Evolutionary conservation across 805 yeast genomes (phyloP).

Genomic region (Ogataea pini): DNA sequence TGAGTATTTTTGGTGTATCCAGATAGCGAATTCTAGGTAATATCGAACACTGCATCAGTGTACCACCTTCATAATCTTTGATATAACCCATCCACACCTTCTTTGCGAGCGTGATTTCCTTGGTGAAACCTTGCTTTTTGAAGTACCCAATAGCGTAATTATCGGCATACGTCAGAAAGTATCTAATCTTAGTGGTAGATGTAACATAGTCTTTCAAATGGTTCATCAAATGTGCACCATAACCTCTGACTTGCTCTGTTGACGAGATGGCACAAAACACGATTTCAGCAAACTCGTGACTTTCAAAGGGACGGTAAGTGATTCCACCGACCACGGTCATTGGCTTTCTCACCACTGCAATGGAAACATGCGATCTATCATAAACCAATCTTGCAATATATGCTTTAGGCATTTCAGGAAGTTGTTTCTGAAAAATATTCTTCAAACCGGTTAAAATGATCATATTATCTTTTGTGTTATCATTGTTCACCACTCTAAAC

Average conservation of each 20-base stretch:
- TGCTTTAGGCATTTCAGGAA: slow-evolving; percentile 98
- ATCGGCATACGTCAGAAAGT: slow-evolving; percentile 95
- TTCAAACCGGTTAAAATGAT: slow-evolving; percentile 93
- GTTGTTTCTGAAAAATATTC: slow-evolving; percentile 93
- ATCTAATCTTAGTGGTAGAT: slow-evolving; percentile 79
- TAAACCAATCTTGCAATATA: slow-evolving; percentile 93
- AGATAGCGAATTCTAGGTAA: slow-evolving; percentile 84
- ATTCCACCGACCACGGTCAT: slow-evolving; percentile 91
- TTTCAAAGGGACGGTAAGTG: slow-evolving; percentile 91
- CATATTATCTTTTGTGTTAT: slow-evolving; percentile 80
- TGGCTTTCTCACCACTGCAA: slow-evolving; percentile 94
- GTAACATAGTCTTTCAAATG: slow-evolving; percentile 94
- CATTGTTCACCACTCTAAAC: slow-evolving; percentile 95
- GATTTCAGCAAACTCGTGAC: slow-evolving; percentile 92
- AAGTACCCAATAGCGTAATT: slow-evolving; percentile 98
- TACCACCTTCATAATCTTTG: slow-evolving; percentile 98
- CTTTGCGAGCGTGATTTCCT: slow-evolving; percentile 84
- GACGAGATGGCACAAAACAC: slow-evolving; percentile 98
- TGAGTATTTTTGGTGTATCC: slow-evolving; percentile 81
- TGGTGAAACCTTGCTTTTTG: slow-evolving; percentile 97
- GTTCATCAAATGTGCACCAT: slow-evolving; percentile 98
- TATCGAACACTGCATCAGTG: slow-evolving; percentile 96
- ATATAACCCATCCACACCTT: slow-evolving; percentile 97
- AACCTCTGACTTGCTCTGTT: slow-evolving; percentile 96
- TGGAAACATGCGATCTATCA: slow-evolving; percentile 90